A percentile compares a stretch with the other conserved stretches of the same genome.
phyloP scores from a whole-genome alignment of 306 rosid species.

The Erythrophleum fordii region DNA sequence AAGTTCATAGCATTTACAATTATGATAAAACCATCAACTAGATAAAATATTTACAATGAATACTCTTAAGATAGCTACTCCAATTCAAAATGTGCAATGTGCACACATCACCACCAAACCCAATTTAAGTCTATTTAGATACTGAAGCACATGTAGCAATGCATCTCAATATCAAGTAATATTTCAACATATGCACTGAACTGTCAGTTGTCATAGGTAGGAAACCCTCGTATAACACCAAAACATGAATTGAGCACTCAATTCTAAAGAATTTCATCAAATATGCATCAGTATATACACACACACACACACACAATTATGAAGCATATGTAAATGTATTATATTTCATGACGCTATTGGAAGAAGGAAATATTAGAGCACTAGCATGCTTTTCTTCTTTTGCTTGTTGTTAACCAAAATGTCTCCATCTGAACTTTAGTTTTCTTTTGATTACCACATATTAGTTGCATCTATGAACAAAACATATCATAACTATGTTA shows the following conservation, averaged over 20 bases:
- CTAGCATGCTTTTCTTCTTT: background rate
- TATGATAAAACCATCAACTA: background rate
- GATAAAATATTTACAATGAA: background rate
- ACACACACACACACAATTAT: background rate
- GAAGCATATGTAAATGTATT: background rate
- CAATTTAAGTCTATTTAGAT: background rate
- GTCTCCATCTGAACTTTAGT: background rate
- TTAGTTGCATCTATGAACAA: conserved; percentile 17
- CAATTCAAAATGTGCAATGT: background rate
- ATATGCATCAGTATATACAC: background rate
- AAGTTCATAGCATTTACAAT: background rate
- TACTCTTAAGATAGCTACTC: background rate
- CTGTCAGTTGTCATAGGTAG: background rate
- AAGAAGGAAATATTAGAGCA: conserved; percentile 3
- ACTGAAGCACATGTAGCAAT: background rate
- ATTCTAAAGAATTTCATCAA: background rate
- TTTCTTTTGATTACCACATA: background rate
- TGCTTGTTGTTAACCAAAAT: conserved; percentile 8
- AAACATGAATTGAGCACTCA: background rate
- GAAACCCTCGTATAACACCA: background rate
- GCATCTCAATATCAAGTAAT: background rate
- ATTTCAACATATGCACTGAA: too few species aligned
- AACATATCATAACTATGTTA: background rate
- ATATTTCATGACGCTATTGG: background rate
- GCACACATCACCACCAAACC: background rate